Evolutionary conservation across 306 rosid species (phyloP).

Genomic region (Urtica urens): DNA sequence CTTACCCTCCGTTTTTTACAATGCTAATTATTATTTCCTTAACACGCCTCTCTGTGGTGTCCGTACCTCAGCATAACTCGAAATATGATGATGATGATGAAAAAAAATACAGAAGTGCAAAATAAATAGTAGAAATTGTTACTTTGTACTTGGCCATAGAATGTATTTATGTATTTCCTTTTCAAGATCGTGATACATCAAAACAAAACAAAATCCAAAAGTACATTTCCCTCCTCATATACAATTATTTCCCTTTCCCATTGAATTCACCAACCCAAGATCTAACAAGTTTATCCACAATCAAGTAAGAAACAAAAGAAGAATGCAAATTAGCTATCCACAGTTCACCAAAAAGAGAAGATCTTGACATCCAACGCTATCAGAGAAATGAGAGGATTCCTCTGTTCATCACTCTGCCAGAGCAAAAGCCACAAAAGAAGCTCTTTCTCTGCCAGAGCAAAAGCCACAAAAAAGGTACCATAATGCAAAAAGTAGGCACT

Average conservation of each 20-base stretch:
- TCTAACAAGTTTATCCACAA: constrained; percentile 16
- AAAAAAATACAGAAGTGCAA: too few species aligned
- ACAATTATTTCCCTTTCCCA: constrained; percentile 35
- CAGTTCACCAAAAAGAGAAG: constrained; percentile 17
- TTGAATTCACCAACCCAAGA: constrained; percentile 23
- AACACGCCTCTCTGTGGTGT: too few species aligned
- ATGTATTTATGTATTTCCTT: constrained; percentile 14
- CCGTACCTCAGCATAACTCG: too few species aligned
- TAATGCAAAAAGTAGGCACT: constrained; percentile 39
- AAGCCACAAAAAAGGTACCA: constrained; percentile 22
- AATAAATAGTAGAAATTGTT: too few species aligned
- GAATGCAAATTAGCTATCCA: constrained; percentile 23
- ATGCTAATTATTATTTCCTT: too few species aligned
- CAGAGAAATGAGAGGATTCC: constrained; percentile 1
- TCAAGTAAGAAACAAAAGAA: constrained; percentile 26
- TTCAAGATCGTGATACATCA: constrained; percentile 19
- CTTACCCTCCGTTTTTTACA: too few species aligned
- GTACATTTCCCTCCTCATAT: constrained; percentile 20
- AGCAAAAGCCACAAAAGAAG: constrained; percentile 29
- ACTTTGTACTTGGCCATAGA: too few species aligned
- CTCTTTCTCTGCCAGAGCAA: constrained; percentile 31
- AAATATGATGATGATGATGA: too few species aligned
- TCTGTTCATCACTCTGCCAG: constrained; percentile 1
- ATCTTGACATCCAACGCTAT: constrained; percentile 10
- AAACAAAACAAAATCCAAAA: constrained; percentile 13